A percentile compares a stretch with the other conserved stretches of the same genome.
Evolutionary conservation across 176 grass and related monocot species (phyloP).

Genomic region (Oryza coarctata): DNA sequence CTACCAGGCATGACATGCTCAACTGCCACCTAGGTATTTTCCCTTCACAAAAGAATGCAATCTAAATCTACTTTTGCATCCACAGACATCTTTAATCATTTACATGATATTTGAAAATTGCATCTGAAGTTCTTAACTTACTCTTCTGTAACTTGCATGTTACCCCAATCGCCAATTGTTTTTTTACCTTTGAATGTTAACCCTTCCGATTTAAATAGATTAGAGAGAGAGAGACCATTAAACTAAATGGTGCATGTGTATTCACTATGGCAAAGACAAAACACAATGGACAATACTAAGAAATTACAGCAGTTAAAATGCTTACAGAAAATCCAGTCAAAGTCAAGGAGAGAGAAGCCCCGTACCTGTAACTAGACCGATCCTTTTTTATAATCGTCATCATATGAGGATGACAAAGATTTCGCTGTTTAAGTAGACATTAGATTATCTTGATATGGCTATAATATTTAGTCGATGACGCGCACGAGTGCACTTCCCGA

Average conservation of each 20-base stretch:
- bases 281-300: constrained; percentile 11
- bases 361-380: constrained; percentile 43
- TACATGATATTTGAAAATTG: constrained; percentile 30
- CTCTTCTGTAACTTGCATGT: constrained; percentile 26
- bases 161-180: constrained; percentile 17
- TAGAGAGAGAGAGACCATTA: constrained; percentile 24
- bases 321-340: constrained; percentile 54
- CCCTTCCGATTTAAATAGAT: constrained; percentile 20
- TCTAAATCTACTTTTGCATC: background rate
- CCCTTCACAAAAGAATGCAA: constrained; percentile 25
- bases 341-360: constrained; percentile 48
- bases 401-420: constrained; percentile 76
- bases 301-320: constrained; percentile 36
- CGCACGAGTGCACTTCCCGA: constrained; percentile 94
- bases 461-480: constrained; percentile 63
- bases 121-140: constrained; percentile 21
- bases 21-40: constrained; percentile 16
- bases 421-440: constrained; percentile 68
- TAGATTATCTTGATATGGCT: constrained; percentile 42
- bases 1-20: constrained; percentile 13
- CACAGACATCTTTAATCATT: constrained; percentile 19
- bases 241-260: constrained; percentile 21
- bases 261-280: constrained; percentile 9
- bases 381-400: constrained; percentile 58
- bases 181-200: constrained; percentile 26